Percentiles rank a stretch among this genome's conserved stretches.
Conservation (phyloP, 345 rosid genomes). For the Physaria fendleri region DNA sequence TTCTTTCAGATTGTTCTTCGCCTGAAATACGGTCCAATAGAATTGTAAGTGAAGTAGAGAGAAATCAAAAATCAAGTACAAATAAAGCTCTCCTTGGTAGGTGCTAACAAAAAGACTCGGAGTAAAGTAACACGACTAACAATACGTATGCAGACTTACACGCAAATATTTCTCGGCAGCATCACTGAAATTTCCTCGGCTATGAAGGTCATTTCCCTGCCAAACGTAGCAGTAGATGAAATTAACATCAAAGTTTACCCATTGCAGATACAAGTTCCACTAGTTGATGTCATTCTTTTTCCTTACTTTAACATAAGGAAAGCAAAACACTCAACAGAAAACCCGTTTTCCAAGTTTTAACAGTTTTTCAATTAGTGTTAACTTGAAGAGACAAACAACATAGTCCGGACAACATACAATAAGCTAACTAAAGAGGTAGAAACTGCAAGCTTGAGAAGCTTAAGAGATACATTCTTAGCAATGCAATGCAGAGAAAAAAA, state of each 20-base stretch:
- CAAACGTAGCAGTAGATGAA: not conserved
- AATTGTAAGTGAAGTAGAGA: not conserved
- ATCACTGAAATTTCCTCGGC: constrained; percentile 57
- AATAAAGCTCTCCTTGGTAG: not conserved
- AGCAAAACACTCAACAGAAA: not conserved
- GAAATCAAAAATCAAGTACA: not conserved
- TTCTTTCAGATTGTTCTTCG: constrained; percentile 72
- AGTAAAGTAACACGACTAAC: constrained; percentile 5
- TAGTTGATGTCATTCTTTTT: not conserved
- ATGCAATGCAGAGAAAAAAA: not conserved
- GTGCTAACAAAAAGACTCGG: not conserved
- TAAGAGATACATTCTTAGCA: not conserved
- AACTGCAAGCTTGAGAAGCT: not conserved
- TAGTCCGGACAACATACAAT: not conserved
- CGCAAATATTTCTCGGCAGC: constrained; percentile 76
- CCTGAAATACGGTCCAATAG: constrained; percentile 41
- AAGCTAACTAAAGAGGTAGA: not conserved
- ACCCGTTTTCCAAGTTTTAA: not conserved
- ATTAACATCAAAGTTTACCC: not conserved
- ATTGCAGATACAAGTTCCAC: no score
- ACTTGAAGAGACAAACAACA: not conserved
- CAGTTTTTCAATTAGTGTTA: not conserved
- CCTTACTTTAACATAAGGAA: not conserved
- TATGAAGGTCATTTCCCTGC: constrained; percentile 92
- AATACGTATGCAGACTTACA: constrained; percentile 40